Conservation (phyloP, 225 moss, liverwort and hornwort genomes). For the Marchantia paleacea region DNA sequence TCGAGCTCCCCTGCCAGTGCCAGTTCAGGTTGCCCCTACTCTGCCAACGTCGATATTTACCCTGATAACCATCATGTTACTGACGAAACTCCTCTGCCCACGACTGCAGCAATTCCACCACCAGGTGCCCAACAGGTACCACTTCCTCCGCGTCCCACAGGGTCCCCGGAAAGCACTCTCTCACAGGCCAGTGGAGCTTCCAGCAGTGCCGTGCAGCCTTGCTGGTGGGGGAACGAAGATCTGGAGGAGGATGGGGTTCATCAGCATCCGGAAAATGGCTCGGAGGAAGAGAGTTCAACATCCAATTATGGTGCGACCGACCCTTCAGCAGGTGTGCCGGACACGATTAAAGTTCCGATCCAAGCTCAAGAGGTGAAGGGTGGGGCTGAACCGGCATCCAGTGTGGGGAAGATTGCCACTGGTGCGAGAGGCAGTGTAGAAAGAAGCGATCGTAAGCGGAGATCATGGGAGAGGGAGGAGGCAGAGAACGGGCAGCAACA, state of each 20-base stretch:
- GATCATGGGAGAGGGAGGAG: conserved; percentile 25
- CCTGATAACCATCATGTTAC: not conserved
- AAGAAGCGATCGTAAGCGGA: conserved; percentile 28
- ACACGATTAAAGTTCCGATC: not conserved
- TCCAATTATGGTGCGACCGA: conserved; percentile 4
- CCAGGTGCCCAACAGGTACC: not conserved
- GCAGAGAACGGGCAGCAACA: conserved; percentile 23
- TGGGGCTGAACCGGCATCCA: conserved; percentile 13
- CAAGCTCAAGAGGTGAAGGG: conserved; percentile 8
- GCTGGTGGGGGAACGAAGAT: conserved; percentile 40
- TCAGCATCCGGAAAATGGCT: not conserved
- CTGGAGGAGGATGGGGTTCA: conserved; percentile 19
- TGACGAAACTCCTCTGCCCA: conserved; percentile 1
- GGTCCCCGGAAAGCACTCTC: conserved; percentile 40
- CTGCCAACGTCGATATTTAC: not conserved
- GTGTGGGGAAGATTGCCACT: conserved; percentile 23
- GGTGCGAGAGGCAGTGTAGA: conserved; percentile 41
- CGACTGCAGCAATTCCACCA: not conserved
- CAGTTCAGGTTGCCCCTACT: not conserved
- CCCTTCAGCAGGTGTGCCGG: not conserved
- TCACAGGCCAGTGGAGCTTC: conserved; percentile 42
- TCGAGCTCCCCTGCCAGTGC: conserved; percentile 17
- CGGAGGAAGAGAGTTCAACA: conserved; percentile 20
- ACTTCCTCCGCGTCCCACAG: not conserved
- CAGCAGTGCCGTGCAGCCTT: conserved; percentile 33